phyloP scores from a whole-genome alignment of 2,329 filamentous ascomycete species.

The Aureobasidium sp. region DNA sequence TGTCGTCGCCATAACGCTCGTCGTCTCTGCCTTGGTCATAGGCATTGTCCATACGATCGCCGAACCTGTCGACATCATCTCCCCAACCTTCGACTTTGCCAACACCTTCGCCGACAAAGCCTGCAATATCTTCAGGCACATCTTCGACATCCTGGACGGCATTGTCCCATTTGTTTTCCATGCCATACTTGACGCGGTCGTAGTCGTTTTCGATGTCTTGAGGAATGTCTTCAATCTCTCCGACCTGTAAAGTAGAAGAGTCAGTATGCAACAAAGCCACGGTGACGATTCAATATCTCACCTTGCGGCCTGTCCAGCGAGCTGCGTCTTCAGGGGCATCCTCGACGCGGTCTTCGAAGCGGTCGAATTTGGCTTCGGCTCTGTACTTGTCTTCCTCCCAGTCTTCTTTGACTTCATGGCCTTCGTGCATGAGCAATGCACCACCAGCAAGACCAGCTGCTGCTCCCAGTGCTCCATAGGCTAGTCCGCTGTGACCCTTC shows the following conservation, averaged over 20 bases:
- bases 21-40: constrained; percentile 38
- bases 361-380: constrained; percentile 22
- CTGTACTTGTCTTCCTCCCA: constrained; percentile 27
- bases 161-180: constrained; percentile 29
- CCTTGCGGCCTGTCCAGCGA: constrained; percentile 37
- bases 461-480: constrained; percentile 35
- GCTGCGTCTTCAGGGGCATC: constrained; percentile 40
- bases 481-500: constrained; percentile 26
- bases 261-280: not conserved
- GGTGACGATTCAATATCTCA: constrained; percentile 6
- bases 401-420: constrained; percentile 33
- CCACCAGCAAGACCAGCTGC: constrained; percentile 38
- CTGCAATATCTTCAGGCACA: constrained; percentile 32
- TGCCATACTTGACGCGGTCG: constrained; percentile 22
- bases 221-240: constrained; percentile 37
- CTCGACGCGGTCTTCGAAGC: constrained; percentile 29
- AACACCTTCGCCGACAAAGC: constrained; percentile 36
- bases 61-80: constrained; percentile 32
- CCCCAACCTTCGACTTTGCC: constrained; percentile 40
- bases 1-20: constrained; percentile 25
- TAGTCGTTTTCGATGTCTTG: constrained; percentile 31
- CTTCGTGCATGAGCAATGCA: constrained; percentile 41
- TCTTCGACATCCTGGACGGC: constrained; percentile 31
- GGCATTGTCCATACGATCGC: constrained; percentile 33
- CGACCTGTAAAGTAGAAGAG: constrained; percentile 23